These are phyloP conservation scores for Trebouxia sp. DNA, from an alignment of 139 green algal genomes.

Conservation along the genomic window DNA sequence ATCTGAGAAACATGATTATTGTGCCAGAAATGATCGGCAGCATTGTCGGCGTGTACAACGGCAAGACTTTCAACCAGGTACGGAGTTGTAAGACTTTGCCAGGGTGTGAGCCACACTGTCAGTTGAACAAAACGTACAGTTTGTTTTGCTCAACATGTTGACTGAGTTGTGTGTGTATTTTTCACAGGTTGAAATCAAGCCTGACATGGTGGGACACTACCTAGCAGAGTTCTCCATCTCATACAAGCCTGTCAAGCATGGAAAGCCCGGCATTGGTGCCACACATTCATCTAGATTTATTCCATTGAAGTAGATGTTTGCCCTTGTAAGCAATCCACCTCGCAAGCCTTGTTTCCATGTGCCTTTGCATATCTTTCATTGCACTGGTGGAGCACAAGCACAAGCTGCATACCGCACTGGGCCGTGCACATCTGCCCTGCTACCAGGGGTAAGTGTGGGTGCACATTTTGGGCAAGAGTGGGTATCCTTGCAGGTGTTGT, in stretches of 20 bases:
- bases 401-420: no score
- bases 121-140: not conserved
- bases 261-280: slow-evolving; percentile 94
- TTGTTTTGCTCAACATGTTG: not conserved
- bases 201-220: slow-evolving; percentile 99
- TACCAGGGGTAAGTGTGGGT: no score
- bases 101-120: not conserved
- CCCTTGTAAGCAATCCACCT: not conserved
- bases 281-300: slow-evolving; percentile 98
- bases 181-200: slow-evolving; percentile 87
- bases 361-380: no score
- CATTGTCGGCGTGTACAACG: slow-evolving; percentile 99
- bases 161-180: not conserved
- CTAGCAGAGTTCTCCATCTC: slow-evolving; percentile 99
- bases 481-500: no score
- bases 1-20: slow-evolving; percentile 99
- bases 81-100: not conserved
- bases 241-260: slow-evolving; percentile 99
- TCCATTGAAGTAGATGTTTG: slow-evolving; percentile 84
- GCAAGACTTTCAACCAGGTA: slow-evolving; percentile 98
- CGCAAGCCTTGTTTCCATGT: no score
- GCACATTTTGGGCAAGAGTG: no score
- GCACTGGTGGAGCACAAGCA: no score
- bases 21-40: slow-evolving; percentile 99
- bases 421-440: no score